Conservation (phyloP, 768 basidiomycete genomes). For the Grammothele lineata region DNA sequence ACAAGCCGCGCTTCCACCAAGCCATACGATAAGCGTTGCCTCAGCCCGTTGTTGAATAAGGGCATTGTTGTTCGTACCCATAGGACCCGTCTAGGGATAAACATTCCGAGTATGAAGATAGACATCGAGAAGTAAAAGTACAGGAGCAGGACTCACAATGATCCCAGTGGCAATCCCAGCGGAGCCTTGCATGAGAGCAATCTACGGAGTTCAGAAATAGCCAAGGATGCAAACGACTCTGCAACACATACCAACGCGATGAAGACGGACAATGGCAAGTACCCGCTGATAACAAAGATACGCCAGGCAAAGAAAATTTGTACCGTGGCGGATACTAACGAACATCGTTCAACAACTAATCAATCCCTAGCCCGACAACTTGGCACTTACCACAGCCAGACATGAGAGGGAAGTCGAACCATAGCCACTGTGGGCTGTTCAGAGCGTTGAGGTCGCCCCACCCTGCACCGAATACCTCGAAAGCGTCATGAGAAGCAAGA, state of each 20-base stretch:
- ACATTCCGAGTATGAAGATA: no score
- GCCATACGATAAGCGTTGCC: not conserved
- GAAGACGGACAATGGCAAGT: not conserved
- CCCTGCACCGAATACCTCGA: not conserved
- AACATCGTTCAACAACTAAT: not conserved
- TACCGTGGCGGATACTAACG: slow-evolving; percentile 1
- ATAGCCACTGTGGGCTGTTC: not conserved
- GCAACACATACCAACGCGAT: not conserved
- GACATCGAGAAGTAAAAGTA: no score
- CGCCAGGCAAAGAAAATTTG: slow-evolving; percentile 13
- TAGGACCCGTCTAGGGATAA: no score
- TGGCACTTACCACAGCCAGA: not conserved
- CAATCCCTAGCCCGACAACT: not conserved
- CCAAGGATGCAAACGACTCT: not conserved
- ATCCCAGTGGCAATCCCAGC: not conserved
- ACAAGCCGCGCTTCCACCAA: slow-evolving; percentile 1
- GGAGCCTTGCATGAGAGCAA: not conserved
- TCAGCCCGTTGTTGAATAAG: not conserved
- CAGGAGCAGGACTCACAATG: not conserved
- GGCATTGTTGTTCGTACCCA: not conserved
- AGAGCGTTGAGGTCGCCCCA: not conserved
- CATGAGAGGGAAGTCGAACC: not conserved
- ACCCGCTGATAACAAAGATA: not conserved
- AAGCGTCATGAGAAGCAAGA: not conserved
- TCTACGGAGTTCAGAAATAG: not conserved